Percentiles rank a stretch among this genome's conserved stretches.
These are phyloP conservation scores for Oryza brachyantha DNA, from an alignment of 176 grass and related monocot genomes.

Conservation along the genomic window DNA sequence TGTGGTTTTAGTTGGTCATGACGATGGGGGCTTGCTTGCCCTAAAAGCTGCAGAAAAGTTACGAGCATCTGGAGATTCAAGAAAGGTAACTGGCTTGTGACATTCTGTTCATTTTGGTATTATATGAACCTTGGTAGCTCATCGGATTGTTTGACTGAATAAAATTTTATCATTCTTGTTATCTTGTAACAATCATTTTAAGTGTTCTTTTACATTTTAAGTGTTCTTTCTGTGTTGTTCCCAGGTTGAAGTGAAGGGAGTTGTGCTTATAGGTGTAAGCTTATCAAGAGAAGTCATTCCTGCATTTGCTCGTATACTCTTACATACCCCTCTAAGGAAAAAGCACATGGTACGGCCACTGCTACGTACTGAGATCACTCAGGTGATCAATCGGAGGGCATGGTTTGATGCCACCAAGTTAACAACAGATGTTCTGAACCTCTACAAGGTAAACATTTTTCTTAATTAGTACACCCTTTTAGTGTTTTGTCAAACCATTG, in stretches of 20 bases:
- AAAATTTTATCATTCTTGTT: neutral
- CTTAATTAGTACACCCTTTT: neutral
- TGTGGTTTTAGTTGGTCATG: constrained; percentile 95
- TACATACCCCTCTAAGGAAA: constrained; percentile 91
- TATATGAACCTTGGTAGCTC: neutral
- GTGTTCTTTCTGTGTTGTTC: neutral
- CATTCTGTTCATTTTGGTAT: neutral
- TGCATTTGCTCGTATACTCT: constrained; percentile 90
- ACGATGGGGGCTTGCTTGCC: constrained; percentile 90
- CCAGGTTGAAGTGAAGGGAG: constrained; percentile 90
- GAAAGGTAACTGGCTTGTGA: constrained; percentile 38
- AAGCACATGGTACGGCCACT: constrained; percentile 94
- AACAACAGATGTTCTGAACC: constrained; percentile 72
- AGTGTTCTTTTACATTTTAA: constrained; percentile 12
- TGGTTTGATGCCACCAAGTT: constrained; percentile 93
- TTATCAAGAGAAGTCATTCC: constrained; percentile 96
- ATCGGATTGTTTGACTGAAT: neutral
- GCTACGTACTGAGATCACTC: constrained; percentile 90
- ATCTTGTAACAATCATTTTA: constrained; percentile 5
- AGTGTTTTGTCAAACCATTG: neutral
- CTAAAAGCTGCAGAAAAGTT: constrained; percentile 78
- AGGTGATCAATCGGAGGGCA: constrained; percentile 90
- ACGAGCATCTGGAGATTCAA: constrained; percentile 35
- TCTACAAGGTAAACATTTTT: constrained; percentile 75
- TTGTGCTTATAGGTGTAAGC: constrained; percentile 82